Conservation (phyloP, 2,329 filamentous ascomycete species). For the Hymenoscyphus albidus region DNA sequence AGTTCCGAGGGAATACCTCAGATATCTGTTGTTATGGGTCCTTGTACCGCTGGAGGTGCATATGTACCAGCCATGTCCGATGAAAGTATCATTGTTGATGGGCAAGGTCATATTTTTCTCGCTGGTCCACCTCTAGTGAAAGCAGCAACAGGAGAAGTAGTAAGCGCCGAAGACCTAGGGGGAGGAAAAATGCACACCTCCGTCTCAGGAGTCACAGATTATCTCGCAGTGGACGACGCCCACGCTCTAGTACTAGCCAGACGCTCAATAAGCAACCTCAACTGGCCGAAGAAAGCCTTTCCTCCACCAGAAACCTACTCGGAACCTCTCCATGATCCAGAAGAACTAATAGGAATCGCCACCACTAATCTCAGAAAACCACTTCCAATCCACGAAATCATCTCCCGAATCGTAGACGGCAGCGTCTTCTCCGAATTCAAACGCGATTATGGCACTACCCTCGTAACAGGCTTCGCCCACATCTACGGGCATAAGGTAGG, state of each 20-base stretch:
- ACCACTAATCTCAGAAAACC: slow-evolving; percentile 85
- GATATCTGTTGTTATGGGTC: slow-evolving; percentile 93
- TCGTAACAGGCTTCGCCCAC: slow-evolving; percentile 86
- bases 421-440: slow-evolving; percentile 94
- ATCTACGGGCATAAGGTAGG: slow-evolving; percentile 90
- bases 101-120: slow-evolving; percentile 96
- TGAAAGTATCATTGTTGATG: slow-evolving; percentile 92
- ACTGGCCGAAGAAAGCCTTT: slow-evolving; percentile 63
- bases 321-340: slow-evolving; percentile 75
- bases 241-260: slow-evolving; percentile 85
- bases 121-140: slow-evolving; percentile 93
- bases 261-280: slow-evolving; percentile 81
- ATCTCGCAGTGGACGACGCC: slow-evolving; percentile 88
- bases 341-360: slow-evolving; percentile 83
- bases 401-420: slow-evolving; percentile 88
- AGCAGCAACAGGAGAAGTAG: slow-evolving; percentile 89
- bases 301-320: slow-evolving; percentile 48
- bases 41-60: slow-evolving; percentile 91
- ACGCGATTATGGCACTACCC: slow-evolving; percentile 78
- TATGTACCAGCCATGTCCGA: slow-evolving; percentile 98
- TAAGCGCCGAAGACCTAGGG: slow-evolving; percentile 85
- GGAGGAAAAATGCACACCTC: slow-evolving; percentile 87
- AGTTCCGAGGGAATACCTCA: slow-evolving; percentile 84
- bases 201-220: slow-evolving; percentile 90
- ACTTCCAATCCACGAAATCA: slow-evolving; percentile 83